Percentiles rank a stretch among this genome's conserved stretches.
Evolutionary conservation across 306 rosid genomes (phyloP).

Genomic region (Medicago arabica): DNA sequence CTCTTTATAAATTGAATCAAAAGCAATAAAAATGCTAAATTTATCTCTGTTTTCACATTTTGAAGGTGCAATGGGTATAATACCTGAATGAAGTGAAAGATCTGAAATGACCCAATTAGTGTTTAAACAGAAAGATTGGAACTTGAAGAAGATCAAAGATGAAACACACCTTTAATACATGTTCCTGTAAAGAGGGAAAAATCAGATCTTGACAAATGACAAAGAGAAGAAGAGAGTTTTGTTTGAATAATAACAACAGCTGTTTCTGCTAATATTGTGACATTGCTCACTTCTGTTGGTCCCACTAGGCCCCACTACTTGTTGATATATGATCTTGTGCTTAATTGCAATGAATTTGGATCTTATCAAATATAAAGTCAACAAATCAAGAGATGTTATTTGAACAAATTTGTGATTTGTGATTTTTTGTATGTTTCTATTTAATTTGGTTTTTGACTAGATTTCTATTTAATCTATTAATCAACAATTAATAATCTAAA

Average conservation of each 20-base stretch:
- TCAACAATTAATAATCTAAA: too few relatives aligned
- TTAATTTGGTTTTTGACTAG: too few relatives aligned
- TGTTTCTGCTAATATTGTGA: conserved; percentile 54
- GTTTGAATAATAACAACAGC: conserved; percentile 53
- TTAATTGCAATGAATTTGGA: too few relatives aligned
- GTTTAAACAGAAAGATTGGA: conserved; percentile 40
- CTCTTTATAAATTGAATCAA: conserved; percentile 15
- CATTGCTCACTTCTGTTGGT: conserved; percentile 47
- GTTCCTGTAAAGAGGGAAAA: conserved; percentile 35
- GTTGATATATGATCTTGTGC: background rate
- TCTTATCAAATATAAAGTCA: too few relatives aligned
- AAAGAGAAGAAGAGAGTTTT: conserved; percentile 24
- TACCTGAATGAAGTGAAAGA: conserved; percentile 68
- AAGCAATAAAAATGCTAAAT: conserved; percentile 10
- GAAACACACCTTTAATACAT: conserved; percentile 7
- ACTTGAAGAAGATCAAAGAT: conserved; percentile 39
- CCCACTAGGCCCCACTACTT: conserved; percentile 46
- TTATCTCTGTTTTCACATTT: conserved; percentile 19
- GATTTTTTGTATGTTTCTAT: too few relatives aligned
- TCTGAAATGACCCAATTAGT: conserved; percentile 48
- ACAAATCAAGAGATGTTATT: too few relatives aligned
- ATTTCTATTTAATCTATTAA: too few relatives aligned
- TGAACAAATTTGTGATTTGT: too few relatives aligned
- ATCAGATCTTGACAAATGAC: conserved; percentile 70
- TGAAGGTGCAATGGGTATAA: conserved; percentile 14